Base-by-base conservation (phyloP, 768 basidiomycete genomes). In the Leccinum arenicola region DNA sequence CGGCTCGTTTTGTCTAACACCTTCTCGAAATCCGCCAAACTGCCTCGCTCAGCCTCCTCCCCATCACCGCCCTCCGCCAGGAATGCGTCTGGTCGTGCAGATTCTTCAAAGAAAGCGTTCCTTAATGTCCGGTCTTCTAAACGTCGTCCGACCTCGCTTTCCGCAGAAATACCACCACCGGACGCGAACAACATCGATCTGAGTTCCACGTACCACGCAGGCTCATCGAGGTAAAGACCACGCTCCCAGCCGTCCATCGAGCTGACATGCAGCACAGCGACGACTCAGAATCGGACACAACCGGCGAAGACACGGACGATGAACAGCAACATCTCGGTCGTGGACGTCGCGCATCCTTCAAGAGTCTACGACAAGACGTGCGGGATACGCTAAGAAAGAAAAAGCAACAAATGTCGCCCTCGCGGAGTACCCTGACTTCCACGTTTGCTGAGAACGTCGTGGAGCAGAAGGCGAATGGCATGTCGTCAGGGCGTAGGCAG, bases 131-230 rank as follows among this genome's bases (percentile, higher is more conserved):
- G 72, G 19, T 56, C 70, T 8, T 54, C 61, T 1, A 73, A 59
- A 60, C 69, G 70, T 48, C 71, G 64, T 38, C 64, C 62, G 4
- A 69, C 63, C 43, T 65, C 71, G 29, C 60, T 70, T 59, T 64
- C 64, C 29, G 56, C 65, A 47, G 60, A 59, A 27, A 58, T 45
- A 40, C 54, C 59, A 17, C 70, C 60, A 3, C 72, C 68, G 23
- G 60, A 70, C 29, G 62, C 64, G 43, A 71, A 74, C 58, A 73
- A 73, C 59, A 67, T 85, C 64, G 91, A 86, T 64, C 84, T 91
- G 86, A 93, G 89, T 67, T 92, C 91, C 12, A 93, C 91, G 64
- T 93, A 93, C 74, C 88, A 91, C 59, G 91, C 87, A 29, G 91
- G 91, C 49, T 90, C 90, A 35, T 92, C 90, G 10, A 84, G 88